Base-by-base conservation (phyloP, 2,329 filamentous ascomycete species). In the Aspergillus novofumigatus region DNA sequence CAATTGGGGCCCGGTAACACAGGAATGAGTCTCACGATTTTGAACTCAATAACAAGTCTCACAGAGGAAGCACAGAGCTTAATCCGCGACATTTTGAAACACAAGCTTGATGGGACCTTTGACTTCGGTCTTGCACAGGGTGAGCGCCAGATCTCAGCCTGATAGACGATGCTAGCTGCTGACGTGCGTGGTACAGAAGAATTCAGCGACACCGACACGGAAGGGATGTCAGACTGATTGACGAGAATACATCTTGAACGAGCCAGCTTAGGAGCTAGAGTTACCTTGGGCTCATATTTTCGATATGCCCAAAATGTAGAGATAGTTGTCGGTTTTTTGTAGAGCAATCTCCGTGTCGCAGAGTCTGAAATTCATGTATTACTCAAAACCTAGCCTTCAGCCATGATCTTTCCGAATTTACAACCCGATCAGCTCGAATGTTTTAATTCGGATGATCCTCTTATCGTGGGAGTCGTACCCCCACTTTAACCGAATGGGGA, bases 21-120 rank as follows among this genome's bases (percentile, higher is more conserved):
- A 21, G 70, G 71, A 1, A 67, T 74, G 52, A 63, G 60, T 23
- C 35, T 74, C 29, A 66, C 65, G 1, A 65, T 74, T 28, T 61
- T 70, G 59, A 67, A 67, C 11, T 63, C 65, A 4, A 58, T 4
- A 57, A 55, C 20, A 55, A 64, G 21, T 55, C 59, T 67, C 28
- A 60, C 63, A 9, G 66, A 72, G 17, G 61, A 67, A 20, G 62
- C 64, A n/a, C 68, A 69, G 56, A 61, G 54, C 10, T 35, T 68
- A 42, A 72, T 74, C 29, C 59, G 64, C 2, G 69, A 73, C 25
- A 59, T 56, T n/a, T 49, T 69, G 29, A 58, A 58, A 35, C 51
- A 53, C 14, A 61, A 52, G 11, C 49, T 69, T 11, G 58, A 62
- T 38, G 68, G 67, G 20, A 54, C 60, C 3, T 68, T 70, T 49